Base-by-base conservation (phyloP, 768 basidiomycete species). In the Rhodotorula sphaerocarpa region DNA sequence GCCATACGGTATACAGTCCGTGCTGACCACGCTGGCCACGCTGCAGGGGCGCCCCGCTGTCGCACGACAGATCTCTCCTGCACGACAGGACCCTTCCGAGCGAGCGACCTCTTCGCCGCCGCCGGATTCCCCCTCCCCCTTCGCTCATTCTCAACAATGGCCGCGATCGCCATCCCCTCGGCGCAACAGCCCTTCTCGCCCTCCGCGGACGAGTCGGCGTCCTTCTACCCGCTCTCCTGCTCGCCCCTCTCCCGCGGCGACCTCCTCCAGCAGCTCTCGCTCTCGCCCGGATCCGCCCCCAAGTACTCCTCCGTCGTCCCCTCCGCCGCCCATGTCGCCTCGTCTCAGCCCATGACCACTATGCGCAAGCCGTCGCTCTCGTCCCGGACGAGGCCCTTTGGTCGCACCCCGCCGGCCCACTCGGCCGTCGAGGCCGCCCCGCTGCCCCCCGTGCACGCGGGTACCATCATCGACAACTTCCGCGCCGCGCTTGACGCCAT, bases 381-480 rank as follows among this genome's bases (percentile, higher is more conserved):
- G 28, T 39, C 52, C 36, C 36, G n/a, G 28, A 16, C 41, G 20
- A 28, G 28, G 11, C 21, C 25, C 33, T 39, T n/a, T 2, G 42
- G n/a, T 36, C 31, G 44, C 53, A 50, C 20, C 59, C 66, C 41
- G 31, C 59, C n/a, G n/a, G n/a, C n/a, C 33, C 52, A 15, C 25
- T 43, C 42, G 33, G 52, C 46, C 10, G 56, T 51, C 34, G 55
- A 50, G 36, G 33, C 42, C 5, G 61, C 30, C n/a, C 61, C 66
- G 23, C 59, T 63, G 28, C 48, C 57, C 20, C 34, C 52, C 2
- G 54, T 71, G 20, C 62, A 70, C 68, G 55, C 59, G 23, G 70
- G 70, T 6, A 39, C 65, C 18, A 61, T 67, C 55, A 41, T 67
- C 48, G 42, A 64, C 42, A 60, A 66, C 55, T 69, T 71, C 62